Percentiles rank a stretch among this genome's conserved stretches.
phyloP scores from a whole-genome alignment of 257 asterid species.

The Solanum appendiculatum region DNA sequence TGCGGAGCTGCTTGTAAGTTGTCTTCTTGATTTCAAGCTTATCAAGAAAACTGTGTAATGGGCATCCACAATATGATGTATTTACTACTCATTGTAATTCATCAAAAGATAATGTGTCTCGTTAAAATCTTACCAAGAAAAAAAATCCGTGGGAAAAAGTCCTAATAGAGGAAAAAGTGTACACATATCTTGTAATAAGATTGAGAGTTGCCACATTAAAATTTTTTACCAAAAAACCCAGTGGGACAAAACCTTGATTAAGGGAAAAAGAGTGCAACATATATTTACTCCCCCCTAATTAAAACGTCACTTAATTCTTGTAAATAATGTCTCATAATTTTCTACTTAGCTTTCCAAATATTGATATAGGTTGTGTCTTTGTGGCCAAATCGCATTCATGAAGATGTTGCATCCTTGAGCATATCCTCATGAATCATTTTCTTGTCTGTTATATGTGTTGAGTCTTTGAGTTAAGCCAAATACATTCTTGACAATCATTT shows the following conservation, averaged over 20 bases:
- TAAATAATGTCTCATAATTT: neutral
- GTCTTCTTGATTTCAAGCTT: neutral
- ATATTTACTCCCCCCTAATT: neutral
- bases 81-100: neutral
- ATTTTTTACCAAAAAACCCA: too few relatives aligned
- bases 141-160: neutral
- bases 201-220: neutral
- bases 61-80: neutral
- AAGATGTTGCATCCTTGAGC: too few relatives aligned
- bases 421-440: neutral
- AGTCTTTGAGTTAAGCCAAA: too few relatives aligned
- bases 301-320: too few relatives aligned
- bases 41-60: neutral
- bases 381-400: neutral
- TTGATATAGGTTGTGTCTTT: neutral
- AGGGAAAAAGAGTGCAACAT: rapidly evolving
- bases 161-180: neutral
- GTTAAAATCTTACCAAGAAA: too few relatives aligned
- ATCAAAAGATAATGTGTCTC: neutral
- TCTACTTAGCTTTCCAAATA: neutral
- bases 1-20: neutral
- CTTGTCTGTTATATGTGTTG: too few relatives aligned
- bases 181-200: too few relatives aligned
- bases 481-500: too few relatives aligned
- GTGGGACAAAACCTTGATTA: neutral